A percentile compares a stretch with the other conserved stretches of the same genome.
These are phyloP conservation scores for Pelargonium cotyledonis DNA, from an alignment of 441 rosid species.

Conservation along the genomic window DNA sequence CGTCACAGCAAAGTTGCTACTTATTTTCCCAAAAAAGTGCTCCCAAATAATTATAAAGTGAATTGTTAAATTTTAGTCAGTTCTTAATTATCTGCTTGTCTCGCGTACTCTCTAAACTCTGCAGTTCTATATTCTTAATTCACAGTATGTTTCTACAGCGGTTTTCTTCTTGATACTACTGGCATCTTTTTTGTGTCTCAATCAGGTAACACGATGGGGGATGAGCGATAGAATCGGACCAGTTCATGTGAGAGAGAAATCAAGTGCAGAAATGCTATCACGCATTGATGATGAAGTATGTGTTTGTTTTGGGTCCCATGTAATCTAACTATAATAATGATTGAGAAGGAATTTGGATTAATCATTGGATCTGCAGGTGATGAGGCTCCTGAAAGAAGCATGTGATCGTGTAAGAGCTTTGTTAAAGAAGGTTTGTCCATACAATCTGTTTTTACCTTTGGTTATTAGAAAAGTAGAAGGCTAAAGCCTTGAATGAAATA, in stretches of 20 bases:
- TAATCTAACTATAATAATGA: background rate
- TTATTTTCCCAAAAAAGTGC: too few relatives aligned
- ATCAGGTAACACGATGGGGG: slow-evolving; percentile 85
- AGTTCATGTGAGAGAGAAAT: slow-evolving; percentile 83
- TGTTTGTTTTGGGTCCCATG: background rate
- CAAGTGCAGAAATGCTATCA: slow-evolving; percentile 95
- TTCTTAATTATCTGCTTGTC: too few relatives aligned
- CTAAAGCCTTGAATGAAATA: too few relatives aligned
- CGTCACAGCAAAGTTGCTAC: too few relatives aligned
- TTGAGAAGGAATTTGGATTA: background rate
- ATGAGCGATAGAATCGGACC: slow-evolving; percentile 96
- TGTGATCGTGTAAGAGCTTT: slow-evolving; percentile 80
- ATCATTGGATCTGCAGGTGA: slow-evolving; percentile 52
- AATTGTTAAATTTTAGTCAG: too few relatives aligned
- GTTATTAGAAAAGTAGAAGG: background rate
- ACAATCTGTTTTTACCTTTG: background rate
- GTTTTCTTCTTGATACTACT: background rate
- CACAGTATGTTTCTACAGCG: too few relatives aligned
- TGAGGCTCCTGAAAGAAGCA: slow-evolving; percentile 90
- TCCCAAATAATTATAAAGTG: too few relatives aligned
- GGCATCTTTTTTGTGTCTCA: background rate
- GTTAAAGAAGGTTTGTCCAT: slow-evolving; percentile 58
- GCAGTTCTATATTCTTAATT: too few relatives aligned
- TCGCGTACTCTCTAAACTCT: too few relatives aligned
- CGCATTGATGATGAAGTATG: slow-evolving; percentile 88